Evolutionary conservation across 2,329 filamentous ascomycete genomes (phyloP).

Genomic region (Clarireedia monteithiana): DNA sequence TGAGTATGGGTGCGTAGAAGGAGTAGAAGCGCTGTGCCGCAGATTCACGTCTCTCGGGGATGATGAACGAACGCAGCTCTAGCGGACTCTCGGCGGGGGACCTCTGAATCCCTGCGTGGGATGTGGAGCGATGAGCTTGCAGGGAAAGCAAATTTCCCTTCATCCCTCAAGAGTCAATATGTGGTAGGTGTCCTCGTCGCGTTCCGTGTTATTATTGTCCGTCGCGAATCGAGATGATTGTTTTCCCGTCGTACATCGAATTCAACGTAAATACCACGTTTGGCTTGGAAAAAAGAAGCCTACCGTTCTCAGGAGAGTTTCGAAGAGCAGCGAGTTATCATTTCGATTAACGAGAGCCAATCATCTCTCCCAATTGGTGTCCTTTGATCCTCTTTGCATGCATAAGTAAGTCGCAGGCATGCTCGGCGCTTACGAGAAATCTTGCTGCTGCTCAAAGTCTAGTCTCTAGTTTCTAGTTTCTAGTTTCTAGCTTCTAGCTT

Average conservation of each 20-base stretch:
- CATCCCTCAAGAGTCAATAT: too few relatives aligned
- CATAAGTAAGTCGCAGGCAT: not conserved
- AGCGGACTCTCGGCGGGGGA: not conserved
- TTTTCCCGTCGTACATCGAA: not conserved
- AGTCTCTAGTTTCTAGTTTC: too few relatives aligned
- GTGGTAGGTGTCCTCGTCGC: too few relatives aligned
- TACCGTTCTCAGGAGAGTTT: not conserved
- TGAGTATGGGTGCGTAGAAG: not conserved
- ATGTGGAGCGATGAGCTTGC: not conserved
- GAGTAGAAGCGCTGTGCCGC: constrained; percentile 6
- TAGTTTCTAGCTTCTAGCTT: too few relatives aligned
- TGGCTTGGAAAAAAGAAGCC: not conserved
- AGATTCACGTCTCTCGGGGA: not conserved
- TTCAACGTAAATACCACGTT: too few relatives aligned
- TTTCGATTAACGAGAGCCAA: not conserved
- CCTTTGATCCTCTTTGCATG: constrained; percentile 6
- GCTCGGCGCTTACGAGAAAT: constrained; percentile 4
- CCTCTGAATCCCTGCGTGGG: not conserved
- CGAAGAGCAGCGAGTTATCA: too few relatives aligned
- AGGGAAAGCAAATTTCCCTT: too few relatives aligned
- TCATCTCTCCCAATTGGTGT: not conserved
- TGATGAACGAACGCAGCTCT: too few relatives aligned
- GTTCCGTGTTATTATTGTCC: not conserved
- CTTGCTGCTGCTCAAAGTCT: too few relatives aligned
- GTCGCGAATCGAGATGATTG: not conserved